Base-by-base conservation (phyloP, 2,329 filamentous ascomycete species). In the Incumbomyces delicatus region DNA sequence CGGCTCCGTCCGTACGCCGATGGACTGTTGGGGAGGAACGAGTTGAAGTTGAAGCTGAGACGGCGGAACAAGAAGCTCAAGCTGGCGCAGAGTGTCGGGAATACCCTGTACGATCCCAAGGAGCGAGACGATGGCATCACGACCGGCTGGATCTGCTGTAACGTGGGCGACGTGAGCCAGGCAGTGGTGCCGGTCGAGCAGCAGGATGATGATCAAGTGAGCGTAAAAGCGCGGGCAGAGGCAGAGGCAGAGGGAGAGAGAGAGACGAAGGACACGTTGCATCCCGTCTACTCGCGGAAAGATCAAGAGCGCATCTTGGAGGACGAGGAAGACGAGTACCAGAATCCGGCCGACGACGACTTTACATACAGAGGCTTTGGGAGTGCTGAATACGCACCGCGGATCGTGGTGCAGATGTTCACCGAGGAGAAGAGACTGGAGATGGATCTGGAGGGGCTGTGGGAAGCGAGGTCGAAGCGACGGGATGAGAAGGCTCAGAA, bases 111-210 rank as follows among this genome's bases (percentile, higher is more conserved):
- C 16, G 71, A 78, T 5, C 77, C 78, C 10, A 74, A 74, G 12
- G 76, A 75, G 40, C 69, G 75, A 1, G 89, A 95, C 57, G 87
- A 95, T 60, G 90, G 89, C 2, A 85, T 95, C 44, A 82, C 84
- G 11, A 95, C 90, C 1, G 89, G 88, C 8, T 98, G 92, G 92
- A 84, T 98, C 16, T 98, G 92, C 65, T 85, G 96, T 50, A 94
- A 95, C 61, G 76, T 92, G 8, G 87, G 86, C 3, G 77, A 77
- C 13, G 74, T 87, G 33, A 35, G 33, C 1, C 77, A 83, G 36
- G 75, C 76, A 17, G 22, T 27, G 22, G 22, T 27, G 22, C 8
- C 34, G 56, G 63, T 3, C 57, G 65, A 30, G 59, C 61, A 33
- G 20, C 17, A 29, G 8, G 22, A 31, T 31, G 32, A 34, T 38